Base-by-base conservation (phyloP, 352 stramenopile genomes). In the Pythium myriotylum region DNA sequence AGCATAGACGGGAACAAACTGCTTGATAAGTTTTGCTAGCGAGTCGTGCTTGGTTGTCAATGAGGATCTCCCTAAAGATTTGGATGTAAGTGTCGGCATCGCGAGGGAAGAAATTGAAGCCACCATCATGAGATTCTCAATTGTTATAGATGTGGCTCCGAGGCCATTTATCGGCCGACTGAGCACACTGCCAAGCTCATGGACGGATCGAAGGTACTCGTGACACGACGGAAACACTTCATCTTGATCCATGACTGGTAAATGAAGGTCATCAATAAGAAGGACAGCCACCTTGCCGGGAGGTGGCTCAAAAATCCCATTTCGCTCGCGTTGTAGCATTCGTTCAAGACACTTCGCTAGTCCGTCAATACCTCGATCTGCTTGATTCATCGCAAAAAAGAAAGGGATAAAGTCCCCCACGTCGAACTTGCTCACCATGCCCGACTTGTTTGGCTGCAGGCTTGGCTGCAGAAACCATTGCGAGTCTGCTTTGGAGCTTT, bases 191-290 rank as follows among this genome's bases (percentile, higher is more conserved):
- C 16, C 14, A 33, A 60, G 40, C 37, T 74, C 67, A 37, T 65
- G 55, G 7, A 47, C 62, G 2, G 53, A 68, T n/a, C 67, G 61
- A 17, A 74, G 42, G 29, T 65, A 74, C 4, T 61, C 67, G 24
- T 74, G 58, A 19, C 40, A 62, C 0, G 46, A 70, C 19, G 64
- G 65, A 49, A 62, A 51, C 43, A 63, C 41, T 39, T 72, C 59
- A 20, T 70, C 68, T 5, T 62, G 24, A 7, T 12, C 43, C 0
- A n/a, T 33, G 3, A 67, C 39, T 2, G 72, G 72, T 23, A 79
- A 59, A 41, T 79, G 72, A 23, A 79, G 35, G 26, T 79, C 72
- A 53, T 79, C 72, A 20, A 79, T 59, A 22, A 76, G 59, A 3
- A 79, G 45, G 7, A 76, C 48, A 24, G 70, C 67, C 0, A 54